A percentile compares a stretch with the other conserved stretches of the same genome.
Evolutionary conservation across 179 eudicot genomes (phyloP).

Genomic region (Camellia oleifera): DNA sequence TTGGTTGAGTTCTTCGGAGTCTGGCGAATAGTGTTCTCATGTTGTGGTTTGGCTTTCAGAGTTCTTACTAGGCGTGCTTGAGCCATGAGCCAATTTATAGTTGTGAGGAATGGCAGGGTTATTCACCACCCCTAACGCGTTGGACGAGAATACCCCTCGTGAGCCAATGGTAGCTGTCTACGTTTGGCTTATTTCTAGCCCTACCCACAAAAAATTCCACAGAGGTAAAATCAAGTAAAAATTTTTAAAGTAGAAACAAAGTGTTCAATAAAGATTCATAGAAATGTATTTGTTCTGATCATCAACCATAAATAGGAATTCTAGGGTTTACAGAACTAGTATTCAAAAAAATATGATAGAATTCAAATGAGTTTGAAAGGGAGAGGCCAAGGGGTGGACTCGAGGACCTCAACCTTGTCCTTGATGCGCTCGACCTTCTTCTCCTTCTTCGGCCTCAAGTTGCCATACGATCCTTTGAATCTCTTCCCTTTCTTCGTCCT

Average conservation of each 20-base stretch:
- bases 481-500: slow-evolving; percentile 86
- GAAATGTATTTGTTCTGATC: not conserved
- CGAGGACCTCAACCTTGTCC: slow-evolving; percentile 83
- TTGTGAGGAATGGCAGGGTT: no score
- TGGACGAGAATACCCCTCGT: no score
- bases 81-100: no score
- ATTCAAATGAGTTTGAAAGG: slow-evolving; percentile 86
- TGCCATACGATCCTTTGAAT: slow-evolving; percentile 88
- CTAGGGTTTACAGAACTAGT: slow-evolving; percentile 1
- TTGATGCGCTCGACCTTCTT: slow-evolving; percentile 70
- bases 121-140: no score
- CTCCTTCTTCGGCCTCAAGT: slow-evolving; percentile 76
- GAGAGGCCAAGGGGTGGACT: slow-evolving; percentile 98
- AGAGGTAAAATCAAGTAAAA: no score
- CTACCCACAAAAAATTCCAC: not conserved
- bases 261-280: not conserved
- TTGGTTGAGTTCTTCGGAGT: no score
- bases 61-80: no score
- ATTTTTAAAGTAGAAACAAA: not conserved
- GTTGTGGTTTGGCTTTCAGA: no score
- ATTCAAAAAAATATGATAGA: not conserved
- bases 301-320: not conserved
- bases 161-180: no score
- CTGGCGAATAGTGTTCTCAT: no score
- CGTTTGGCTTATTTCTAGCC: not conserved